Percentiles rank a stretch among this genome's conserved stretches.
These are phyloP conservation scores for Wallacemonas collosoma DNA, from an alignment of 208 protist genomes.

Conservation along the genomic window DNA sequence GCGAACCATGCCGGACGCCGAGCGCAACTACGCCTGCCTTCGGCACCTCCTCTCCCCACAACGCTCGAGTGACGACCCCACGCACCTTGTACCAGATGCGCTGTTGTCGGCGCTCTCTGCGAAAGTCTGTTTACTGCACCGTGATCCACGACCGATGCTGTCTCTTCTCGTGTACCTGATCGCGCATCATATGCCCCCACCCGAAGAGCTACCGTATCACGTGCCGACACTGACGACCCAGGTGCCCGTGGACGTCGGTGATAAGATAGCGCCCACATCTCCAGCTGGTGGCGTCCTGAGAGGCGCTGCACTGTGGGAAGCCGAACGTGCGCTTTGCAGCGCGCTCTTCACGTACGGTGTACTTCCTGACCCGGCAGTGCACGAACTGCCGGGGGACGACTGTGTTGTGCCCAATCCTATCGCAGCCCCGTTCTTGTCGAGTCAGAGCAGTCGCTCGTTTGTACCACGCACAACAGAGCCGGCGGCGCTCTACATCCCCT, in stretches of 20 bases:
- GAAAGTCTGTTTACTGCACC: not conserved
- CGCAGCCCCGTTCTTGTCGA: constrained; percentile 55
- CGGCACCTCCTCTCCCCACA: not conserved
- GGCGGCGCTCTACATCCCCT: constrained; percentile 54
- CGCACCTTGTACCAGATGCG: not conserved
- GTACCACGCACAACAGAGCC: constrained; percentile 28
- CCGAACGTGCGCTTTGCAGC: constrained; percentile 47
- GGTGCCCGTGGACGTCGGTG: constrained; percentile 23
- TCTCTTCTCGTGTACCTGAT: constrained; percentile 52
- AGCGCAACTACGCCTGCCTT: constrained; percentile 41
- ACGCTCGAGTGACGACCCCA: not conserved
- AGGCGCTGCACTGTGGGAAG: constrained; percentile 26
- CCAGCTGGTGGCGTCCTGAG: not conserved
- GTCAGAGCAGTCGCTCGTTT: constrained; percentile 20
- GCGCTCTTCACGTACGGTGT: constrained; percentile 50
- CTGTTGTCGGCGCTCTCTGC: constrained; percentile 2
- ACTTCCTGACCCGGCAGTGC: constrained; percentile 49
- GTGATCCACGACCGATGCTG: constrained; percentile 35
- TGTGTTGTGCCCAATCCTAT: constrained; percentile 51
- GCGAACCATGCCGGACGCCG: constrained; percentile 48
- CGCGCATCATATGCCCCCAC: constrained; percentile 40
- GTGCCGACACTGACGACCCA: constrained; percentile 45
- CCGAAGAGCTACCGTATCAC: constrained; percentile 34
- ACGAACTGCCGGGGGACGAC: constrained; percentile 66
- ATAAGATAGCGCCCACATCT: not conserved